Evolutionary conservation across 2,329 filamentous ascomycete genomes (phyloP).

Genomic region (Blastomyces percursus): DNA sequence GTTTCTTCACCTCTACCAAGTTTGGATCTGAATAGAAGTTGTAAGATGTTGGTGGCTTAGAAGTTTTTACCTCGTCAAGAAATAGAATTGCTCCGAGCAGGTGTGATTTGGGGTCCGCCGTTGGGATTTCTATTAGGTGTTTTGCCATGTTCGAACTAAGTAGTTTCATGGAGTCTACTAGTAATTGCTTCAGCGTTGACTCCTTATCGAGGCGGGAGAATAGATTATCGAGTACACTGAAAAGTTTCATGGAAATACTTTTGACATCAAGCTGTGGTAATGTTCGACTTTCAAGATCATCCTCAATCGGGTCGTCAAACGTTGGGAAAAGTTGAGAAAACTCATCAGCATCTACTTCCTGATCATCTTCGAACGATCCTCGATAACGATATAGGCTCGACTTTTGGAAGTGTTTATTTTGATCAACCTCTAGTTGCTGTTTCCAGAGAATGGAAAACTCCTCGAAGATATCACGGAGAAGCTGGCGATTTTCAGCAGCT

Average conservation of each 20-base stretch:
- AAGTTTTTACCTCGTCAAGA: conserved; percentile 42
- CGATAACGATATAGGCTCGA: conserved; percentile 74
- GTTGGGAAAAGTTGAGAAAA: conserved; percentile 73
- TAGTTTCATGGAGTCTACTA: conserved; percentile 26
- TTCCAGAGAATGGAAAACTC: conserved; percentile 72
- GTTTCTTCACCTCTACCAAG: conserved; percentile 59
- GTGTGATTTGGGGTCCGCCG: conserved; percentile 39
- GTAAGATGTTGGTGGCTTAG: conserved; percentile 43
- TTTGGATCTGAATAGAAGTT: conserved; percentile 89
- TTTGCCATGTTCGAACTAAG: conserved; percentile 27
- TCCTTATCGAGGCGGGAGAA: conserved; percentile 25
- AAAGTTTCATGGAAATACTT: conserved; percentile 50
- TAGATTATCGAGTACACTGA: conserved; percentile 46
- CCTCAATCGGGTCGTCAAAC: conserved; percentile 48
- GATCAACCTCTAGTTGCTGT: conserved; percentile 62
- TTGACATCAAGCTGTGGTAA: conserved; percentile 34
- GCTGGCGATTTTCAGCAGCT: conserved; percentile 36
- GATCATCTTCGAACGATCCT: conserved; percentile 64
- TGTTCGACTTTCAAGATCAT: conserved; percentile 29
- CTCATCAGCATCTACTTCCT: conserved; percentile 62
- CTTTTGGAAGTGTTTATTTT: conserved; percentile 60
- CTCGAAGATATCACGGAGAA: conserved; percentile 57
- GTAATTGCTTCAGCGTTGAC: conserved; percentile 23
- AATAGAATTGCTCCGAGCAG: conserved; percentile 56
- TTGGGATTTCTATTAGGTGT: conserved; percentile 16